Conservation (phyloP, 495 filamentous ascomycete genomes). For the Extremus antarcticus region DNA sequence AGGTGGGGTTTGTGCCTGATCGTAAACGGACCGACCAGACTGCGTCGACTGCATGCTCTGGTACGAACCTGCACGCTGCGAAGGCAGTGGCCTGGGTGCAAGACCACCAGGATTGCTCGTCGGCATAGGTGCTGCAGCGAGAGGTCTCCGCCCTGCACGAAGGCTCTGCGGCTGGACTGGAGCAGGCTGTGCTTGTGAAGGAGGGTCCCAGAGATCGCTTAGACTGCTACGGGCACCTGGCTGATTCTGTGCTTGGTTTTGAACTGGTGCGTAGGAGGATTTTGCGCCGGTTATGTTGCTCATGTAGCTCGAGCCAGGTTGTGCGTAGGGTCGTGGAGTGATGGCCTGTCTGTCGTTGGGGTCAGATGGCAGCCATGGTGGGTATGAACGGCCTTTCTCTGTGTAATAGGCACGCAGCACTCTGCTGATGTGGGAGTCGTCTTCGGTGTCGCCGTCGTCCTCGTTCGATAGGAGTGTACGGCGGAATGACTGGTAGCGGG, state of each 20-base stretch:
- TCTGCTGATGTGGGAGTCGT: slow-evolving; percentile 88
- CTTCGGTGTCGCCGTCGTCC: slow-evolving; percentile 83
- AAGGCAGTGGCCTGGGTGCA: slow-evolving; percentile 44
- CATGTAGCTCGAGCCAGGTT: slow-evolving; percentile 16
- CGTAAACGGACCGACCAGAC: slow-evolving; percentile 17
- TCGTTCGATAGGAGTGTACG: slow-evolving; percentile 66
- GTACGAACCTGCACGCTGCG: slow-evolving; percentile 62
- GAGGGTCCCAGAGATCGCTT: slow-evolving; percentile 77
- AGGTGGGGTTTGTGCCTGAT: slow-evolving; percentile 20
- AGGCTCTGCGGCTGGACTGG: slow-evolving; percentile 35
- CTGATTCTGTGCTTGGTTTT: neutral
- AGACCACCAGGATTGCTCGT: slow-evolving; percentile 2
- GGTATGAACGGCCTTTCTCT: slow-evolving; percentile 75
- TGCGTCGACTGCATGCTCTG: slow-evolving; percentile 37
- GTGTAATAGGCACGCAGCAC: slow-evolving; percentile 91
- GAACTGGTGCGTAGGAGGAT: slow-evolving; percentile 29
- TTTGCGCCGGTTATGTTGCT: slow-evolving; percentile 32
- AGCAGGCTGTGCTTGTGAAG: slow-evolving; percentile 20
- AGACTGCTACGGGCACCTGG: slow-evolving; percentile 27
- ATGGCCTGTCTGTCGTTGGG: slow-evolving; percentile 48
- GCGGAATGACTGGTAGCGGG: slow-evolving; percentile 69
- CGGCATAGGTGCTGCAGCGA: neutral
- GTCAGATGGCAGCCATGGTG: slow-evolving; percentile 79
- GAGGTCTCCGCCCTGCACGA: slow-evolving; percentile 38
- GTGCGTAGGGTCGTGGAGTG: slow-evolving; percentile 44